phyloP scores from a whole-genome alignment of 2,329 filamentous ascomycete genomes.

The Botryosphaeria dothidea region DNA sequence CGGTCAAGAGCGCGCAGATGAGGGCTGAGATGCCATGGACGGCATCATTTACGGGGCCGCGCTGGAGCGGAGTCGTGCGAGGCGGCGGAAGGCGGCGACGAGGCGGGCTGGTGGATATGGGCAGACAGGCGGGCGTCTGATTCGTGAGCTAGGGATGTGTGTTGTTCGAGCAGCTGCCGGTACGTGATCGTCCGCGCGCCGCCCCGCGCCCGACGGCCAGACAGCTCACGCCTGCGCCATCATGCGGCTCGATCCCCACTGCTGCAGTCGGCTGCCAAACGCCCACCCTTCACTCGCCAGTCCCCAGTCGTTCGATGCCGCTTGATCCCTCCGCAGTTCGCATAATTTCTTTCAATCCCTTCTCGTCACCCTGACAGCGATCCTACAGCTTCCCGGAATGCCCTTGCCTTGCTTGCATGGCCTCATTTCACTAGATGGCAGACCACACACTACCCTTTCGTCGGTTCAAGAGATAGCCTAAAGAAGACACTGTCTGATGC shows the following conservation, averaged over 20 bases:
- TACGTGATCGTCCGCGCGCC: not conserved
- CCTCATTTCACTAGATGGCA: too few relatives aligned
- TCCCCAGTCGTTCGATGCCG: not conserved
- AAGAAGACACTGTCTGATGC: too few relatives aligned
- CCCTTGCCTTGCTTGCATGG: too few relatives aligned
- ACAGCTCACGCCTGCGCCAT: conserved; percentile 1
- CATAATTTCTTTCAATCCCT: not conserved
- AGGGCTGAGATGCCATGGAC: not conserved
- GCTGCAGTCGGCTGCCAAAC: too few relatives aligned
- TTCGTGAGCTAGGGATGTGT: conserved; percentile 11
- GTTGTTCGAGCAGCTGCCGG: conserved; percentile 10
- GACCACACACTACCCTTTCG: too few relatives aligned
- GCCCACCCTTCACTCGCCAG: not conserved
- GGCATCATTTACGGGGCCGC: not conserved
- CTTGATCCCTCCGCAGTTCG: too few relatives aligned
- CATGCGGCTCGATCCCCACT: conserved; percentile 1
- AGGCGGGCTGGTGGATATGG: not conserved
- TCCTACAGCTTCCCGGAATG: too few relatives aligned
- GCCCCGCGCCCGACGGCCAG: not conserved
- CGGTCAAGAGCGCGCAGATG: not conserved
- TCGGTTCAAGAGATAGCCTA: too few relatives aligned
- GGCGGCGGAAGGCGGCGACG: not conserved
- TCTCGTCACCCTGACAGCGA: not conserved
- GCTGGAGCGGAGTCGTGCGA: not conserved
- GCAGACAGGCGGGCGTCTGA: not conserved